A percentile compares a stretch with the other conserved stretches of the same genome.
Conservation (phyloP, 2,329 filamentous ascomycete genomes). For the Ambrosiella cleistominuta region DNA sequence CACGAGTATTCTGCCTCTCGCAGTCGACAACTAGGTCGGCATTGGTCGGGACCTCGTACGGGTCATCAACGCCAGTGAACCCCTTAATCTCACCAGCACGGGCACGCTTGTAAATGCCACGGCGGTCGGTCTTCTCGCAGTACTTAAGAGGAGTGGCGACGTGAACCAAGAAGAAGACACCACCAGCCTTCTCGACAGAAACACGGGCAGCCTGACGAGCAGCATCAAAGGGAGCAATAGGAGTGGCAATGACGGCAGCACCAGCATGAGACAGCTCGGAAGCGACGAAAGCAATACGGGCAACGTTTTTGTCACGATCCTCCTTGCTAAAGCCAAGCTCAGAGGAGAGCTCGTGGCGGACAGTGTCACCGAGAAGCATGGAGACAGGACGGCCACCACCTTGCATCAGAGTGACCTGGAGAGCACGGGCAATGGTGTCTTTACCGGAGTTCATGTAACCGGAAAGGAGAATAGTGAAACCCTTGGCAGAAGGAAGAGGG, state of each 20-base stretch:
- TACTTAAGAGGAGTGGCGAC: constrained; percentile 84
- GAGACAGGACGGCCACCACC: constrained; percentile 90
- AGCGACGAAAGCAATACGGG: constrained; percentile 89
- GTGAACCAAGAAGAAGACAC: constrained; percentile 82
- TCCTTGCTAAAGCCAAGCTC: constrained; percentile 90
- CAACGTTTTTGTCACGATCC: constrained; percentile 89
- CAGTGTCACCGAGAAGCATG: constrained; percentile 86
- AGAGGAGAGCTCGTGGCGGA: constrained; percentile 78
- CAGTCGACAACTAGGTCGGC: constrained; percentile 71
- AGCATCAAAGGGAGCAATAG: constrained; percentile 81
- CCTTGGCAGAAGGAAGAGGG: constrained; percentile 76
- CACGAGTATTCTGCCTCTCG: constrained; percentile 74
- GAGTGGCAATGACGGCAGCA: constrained; percentile 86
- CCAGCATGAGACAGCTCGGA: constrained; percentile 85
- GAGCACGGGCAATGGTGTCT: constrained; percentile 83
- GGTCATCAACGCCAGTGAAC: constrained; percentile 95
- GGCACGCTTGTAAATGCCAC: constrained; percentile 72
- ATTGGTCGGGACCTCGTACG: constrained; percentile 72
- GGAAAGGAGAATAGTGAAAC: constrained; percentile 96
- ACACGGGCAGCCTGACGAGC: constrained; percentile 64
- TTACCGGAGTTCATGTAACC: constrained; percentile 95
- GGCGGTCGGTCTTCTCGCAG: constrained; percentile 87
- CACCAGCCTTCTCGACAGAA: constrained; percentile 66
- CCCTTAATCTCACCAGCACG: constrained; percentile 85
- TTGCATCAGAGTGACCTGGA: constrained; percentile 96